phyloP scores from a whole-genome alignment of 257 asterid genomes.

The Solanum boliviense region DNA sequence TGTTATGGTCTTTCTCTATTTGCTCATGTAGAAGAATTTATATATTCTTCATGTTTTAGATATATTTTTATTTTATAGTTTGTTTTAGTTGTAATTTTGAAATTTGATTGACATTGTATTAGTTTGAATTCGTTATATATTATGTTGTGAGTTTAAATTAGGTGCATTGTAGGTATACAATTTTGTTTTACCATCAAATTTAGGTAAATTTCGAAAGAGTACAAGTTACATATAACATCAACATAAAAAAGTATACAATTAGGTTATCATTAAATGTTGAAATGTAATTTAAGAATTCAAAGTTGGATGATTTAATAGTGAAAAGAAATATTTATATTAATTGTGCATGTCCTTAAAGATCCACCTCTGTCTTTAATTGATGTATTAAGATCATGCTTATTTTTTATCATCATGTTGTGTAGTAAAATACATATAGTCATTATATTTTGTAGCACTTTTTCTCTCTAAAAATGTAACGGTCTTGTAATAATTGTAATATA shows the following conservation, averaged over 20 bases:
- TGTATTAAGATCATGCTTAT: no score
- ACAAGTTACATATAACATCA: background rate
- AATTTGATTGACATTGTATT: background rate
- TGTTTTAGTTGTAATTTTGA: background rate
- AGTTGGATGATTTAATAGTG: background rate
- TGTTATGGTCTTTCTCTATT: constrained; percentile 9
- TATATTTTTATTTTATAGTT: background rate
- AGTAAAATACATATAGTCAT: no score
- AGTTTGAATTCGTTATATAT: background rate
- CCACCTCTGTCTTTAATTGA: no score
- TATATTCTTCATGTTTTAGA: background rate
- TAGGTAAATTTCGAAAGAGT: background rate
- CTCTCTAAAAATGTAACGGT: no score
- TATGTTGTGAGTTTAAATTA: background rate
- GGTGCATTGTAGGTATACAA: background rate
- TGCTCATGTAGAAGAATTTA: constrained; percentile 15
- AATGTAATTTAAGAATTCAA: background rate
- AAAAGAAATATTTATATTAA: no score
- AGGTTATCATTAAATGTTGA: background rate
- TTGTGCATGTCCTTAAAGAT: no score
- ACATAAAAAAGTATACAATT: background rate
- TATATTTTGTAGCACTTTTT: no score
- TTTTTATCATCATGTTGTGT: no score
- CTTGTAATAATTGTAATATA: no score
- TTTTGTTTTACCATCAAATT: background rate